These are phyloP conservation scores for Pythium rhizo-oryzae DNA, from an alignment of 352 stramenopile species.

Conservation along the genomic window DNA sequence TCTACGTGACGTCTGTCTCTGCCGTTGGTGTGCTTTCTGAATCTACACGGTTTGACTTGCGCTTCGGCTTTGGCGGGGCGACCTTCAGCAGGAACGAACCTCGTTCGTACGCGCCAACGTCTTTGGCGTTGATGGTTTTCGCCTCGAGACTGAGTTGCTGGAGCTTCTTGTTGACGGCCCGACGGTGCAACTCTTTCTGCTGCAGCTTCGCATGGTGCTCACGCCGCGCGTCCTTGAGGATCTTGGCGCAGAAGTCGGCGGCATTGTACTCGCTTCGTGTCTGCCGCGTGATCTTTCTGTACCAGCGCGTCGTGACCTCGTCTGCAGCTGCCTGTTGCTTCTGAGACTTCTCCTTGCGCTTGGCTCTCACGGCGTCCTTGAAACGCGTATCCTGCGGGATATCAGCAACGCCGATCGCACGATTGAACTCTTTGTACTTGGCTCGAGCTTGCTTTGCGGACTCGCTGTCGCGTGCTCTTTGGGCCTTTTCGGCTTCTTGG, in stretches of 20 bases:
- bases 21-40: not conserved
- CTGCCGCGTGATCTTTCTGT: conserved; percentile 20
- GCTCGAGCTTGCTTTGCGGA: conserved; percentile 39
- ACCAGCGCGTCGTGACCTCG: conserved; percentile 22
- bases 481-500: conserved; percentile 2
- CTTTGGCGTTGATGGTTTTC: conserved; percentile 30
- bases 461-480: conserved; percentile 3
- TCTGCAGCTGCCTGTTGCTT: conserved; percentile 9
- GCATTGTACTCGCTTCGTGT: not conserved
- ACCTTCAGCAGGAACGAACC: conserved; percentile 52
- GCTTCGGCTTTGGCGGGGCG: not conserved
- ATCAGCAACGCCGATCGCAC: conserved; percentile 41
- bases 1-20: not conserved
- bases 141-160: conserved; percentile 31
- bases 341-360: conserved; percentile 7
- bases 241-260: conserved; percentile 15
- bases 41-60: not conserved
- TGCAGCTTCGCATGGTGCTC: conserved; percentile 5
- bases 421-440: conserved; percentile 45
- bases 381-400: conserved; percentile 43
- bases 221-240: conserved; percentile 20
- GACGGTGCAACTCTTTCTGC: conserved; percentile 4
- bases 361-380: conserved; percentile 17
- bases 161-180: conserved; percentile 27
- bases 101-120: conserved; percentile 35